phyloP scores from a whole-genome alignment of 192 early-diverging fungal genomes.

The Umbelopsis ramanniana region DNA sequence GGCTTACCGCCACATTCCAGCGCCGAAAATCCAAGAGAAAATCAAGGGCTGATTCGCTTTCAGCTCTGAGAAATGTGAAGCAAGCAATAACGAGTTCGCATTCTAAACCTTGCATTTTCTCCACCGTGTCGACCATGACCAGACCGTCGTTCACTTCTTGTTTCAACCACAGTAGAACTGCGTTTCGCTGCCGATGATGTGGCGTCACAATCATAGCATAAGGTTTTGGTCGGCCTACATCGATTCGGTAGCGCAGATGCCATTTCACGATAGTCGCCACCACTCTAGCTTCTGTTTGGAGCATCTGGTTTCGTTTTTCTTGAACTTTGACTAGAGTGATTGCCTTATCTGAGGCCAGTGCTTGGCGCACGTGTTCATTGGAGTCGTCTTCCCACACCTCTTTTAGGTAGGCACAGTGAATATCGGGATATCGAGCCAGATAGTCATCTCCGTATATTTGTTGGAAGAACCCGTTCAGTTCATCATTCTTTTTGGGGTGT shows the following conservation, averaged over 20 bases:
- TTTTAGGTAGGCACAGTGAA: constrained; percentile 33
- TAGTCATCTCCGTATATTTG: constrained; percentile 50
- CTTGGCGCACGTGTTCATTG: constrained; percentile 33
- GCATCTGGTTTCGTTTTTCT: constrained; percentile 20
- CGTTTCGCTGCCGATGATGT: constrained; percentile 52
- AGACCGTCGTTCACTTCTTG: constrained; percentile 21
- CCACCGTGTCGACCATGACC: constrained; percentile 52
- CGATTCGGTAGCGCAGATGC: constrained; percentile 34
- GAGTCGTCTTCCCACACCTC: constrained; percentile 15
- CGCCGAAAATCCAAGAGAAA: constrained; percentile 51
- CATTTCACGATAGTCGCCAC: constrained; percentile 42
- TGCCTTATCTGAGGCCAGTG: constrained; percentile 39
- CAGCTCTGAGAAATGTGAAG: constrained; percentile 51
- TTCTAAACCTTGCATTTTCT: constrained; percentile 61
- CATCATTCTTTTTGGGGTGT: constrained; percentile 43
- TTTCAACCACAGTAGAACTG: constrained; percentile 27
- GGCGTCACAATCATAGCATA: constrained; percentile 48
- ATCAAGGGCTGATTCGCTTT: constrained; percentile 24
- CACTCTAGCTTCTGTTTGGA: constrained; percentile 41
- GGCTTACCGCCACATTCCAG: constrained; percentile 51
- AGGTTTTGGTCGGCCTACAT: constrained; percentile 25
- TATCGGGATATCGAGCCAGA: constrained; percentile 32
- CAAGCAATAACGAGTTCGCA: constrained; percentile 66
- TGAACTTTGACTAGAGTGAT: constrained; percentile 46
- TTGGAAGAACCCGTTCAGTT: constrained; percentile 54